Base-by-base conservation (phyloP, 2,329 filamentous ascomycete genomes). In the Dactylellina haptotyla region DNA sequence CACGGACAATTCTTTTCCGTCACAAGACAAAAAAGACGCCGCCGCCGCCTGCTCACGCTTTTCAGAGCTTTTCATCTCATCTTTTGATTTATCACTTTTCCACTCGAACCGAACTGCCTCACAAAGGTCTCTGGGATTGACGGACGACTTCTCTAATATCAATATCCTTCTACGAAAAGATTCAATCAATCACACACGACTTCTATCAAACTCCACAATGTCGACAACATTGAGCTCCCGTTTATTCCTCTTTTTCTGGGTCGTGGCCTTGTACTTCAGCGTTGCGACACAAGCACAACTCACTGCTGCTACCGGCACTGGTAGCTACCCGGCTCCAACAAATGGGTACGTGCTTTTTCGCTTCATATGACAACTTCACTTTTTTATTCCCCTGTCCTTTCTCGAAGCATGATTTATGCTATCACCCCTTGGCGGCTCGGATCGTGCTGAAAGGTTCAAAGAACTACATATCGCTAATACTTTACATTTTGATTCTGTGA, bases 201-300 rank as follows among this genome's bases (percentile, higher is more conserved):
- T n/a, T 14, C 9, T 12, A 30, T 4, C 14, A 25, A 58, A 41
- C 8, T 50, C 34, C 51, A 58, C 43, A 65, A 72, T 65, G 67
- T 53, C 59, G 45, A 37, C 67, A 51, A 50, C 67, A 25, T 57
- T 72, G 59, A 48, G 59, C 39, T 54, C 59, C 41, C 59, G 59
- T 39, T 32, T 72, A 45, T 65, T 59, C 51, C 16, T 72, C 46
- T 43, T 65, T 34, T 65, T 63, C 59, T 72, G 59, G 67, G 26
- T 65, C 20, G 45, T 72, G 43, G 67, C 67, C 54, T 45, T 72
- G 28, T 72, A 64, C 56, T 72, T 72, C 37, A 39, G 59, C 14
- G 59, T 72, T 45, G 63, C 67, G 53, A 65, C 54, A 65, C 67
- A 72, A 48, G 67, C 67, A 41, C 67, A 72, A 45, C n/a, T n/a